Evolutionary conservation across 768 basidiomycete species (phyloP), one percentile per base, ranked within the genome.

Genomic region (Royoungia palumana): DNA sequence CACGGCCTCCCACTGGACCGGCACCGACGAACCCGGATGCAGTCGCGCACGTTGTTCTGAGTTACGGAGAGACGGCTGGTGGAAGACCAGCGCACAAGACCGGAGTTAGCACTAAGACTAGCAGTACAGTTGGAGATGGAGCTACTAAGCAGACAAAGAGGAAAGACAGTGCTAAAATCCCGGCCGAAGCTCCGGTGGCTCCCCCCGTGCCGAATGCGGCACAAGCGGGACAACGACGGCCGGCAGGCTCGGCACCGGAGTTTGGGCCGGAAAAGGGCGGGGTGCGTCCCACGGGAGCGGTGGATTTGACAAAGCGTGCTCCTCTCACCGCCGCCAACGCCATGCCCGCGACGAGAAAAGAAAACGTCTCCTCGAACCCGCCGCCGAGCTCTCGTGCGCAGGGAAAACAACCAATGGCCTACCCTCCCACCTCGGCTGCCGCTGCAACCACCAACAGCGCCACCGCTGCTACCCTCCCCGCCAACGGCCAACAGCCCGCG

Each of bases 321-420:
- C 67, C 70, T 70, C 71, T 63, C 63, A 64, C 67, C 47, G 61
- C 56, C 60, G 28, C 28, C 28, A 71, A 71, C 59, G 69, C 69
- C 55, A 75, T 74, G 71, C 66, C 77, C 56, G 51, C 71, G 57
- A 59, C 70, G 55, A 62, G 74, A 61, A 58, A 73, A 65, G 54
- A 75, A 66, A 62, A 70, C 63, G 34, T 57, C 20, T 44, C 64
- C 16, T 37, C 57, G 17, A 61, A 67, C 43, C 78, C 79, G 25
- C 79, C 77, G 35, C 90, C 87, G 30, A 85, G 82, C 51, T 88
- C 89, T 44, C 80, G 92, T 14, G 90, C 91, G 20, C 89, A 89
- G 55, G 92, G 92, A 58, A 95, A 95, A 75, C 89, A 91, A 62
- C 92, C 91, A 27, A 94, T 94, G 91, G 76, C 84, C 2, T 92